A percentile compares a stretch with the other conserved stretches of the same genome.
Evolutionary conservation across 78 protist genomes (phyloP).

Genomic region (Pelomyxa schiedti): DNA sequence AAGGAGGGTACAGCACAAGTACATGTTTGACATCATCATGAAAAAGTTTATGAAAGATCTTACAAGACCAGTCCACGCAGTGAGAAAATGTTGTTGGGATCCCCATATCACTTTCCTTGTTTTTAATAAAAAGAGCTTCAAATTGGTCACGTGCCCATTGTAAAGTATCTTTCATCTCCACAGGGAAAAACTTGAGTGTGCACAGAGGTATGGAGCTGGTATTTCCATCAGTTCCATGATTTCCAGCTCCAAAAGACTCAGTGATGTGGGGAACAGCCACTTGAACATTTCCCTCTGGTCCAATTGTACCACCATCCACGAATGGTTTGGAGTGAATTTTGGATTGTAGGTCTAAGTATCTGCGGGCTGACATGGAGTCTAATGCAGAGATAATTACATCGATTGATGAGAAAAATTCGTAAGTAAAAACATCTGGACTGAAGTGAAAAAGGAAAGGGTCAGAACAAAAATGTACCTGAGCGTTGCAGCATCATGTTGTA

Average conservation of each 20-base stretch:
- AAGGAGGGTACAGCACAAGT: slow-evolving; percentile 87
- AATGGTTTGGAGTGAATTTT: slow-evolving; percentile 74
- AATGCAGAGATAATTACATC: slow-evolving; percentile 84
- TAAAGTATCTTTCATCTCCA: slow-evolving; percentile 80
- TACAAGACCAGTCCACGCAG: slow-evolving; percentile 92
- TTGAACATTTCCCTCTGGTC: slow-evolving; percentile 78
- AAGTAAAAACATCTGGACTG: too few species aligned
- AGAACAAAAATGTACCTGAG: too few species aligned
- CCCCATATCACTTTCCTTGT: slow-evolving; percentile 41
- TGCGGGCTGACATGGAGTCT: slow-evolving; percentile 90
- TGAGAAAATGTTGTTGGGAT: slow-evolving; percentile 66
- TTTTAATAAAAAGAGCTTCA: slow-evolving; percentile 61
- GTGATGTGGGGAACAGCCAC: slow-evolving; percentile 90
- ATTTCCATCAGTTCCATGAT: slow-evolving; percentile 96
- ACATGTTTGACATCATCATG: slow-evolving; percentile 73
- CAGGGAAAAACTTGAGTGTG: slow-evolving; percentile 94
- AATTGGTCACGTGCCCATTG: slow-evolving; percentile 73
- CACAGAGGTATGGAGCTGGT: slow-evolving; percentile 89
- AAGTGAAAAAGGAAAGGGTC: too few species aligned
- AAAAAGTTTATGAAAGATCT: slow-evolving; percentile 76
- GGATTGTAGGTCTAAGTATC: slow-evolving; percentile 83
- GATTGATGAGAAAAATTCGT: slow-evolving; percentile 72
- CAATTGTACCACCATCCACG: slow-evolving; percentile 91
- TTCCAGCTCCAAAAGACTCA: slow-evolving; percentile 79
- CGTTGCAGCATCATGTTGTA: too few species aligned